A percentile compares a stretch with the other conserved stretches of the same genome.
Conservation (phyloP, 1,284 basidiomycete genomes). For the Heterobasidion annosum region DNA sequence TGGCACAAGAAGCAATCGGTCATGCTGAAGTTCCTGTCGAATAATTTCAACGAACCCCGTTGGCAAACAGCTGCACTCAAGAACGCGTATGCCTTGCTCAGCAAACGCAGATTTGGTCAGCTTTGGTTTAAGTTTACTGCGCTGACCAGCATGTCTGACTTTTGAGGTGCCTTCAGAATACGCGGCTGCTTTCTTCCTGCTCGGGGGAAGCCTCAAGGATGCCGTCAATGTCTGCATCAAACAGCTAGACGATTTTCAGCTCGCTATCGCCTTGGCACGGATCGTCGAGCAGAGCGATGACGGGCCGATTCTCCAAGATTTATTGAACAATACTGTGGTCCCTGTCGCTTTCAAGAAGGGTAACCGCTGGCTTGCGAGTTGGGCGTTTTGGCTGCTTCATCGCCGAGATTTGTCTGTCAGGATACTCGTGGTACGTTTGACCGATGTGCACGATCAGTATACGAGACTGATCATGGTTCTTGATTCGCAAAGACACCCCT, state of each 20-base stretch:
- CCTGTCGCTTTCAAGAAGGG: slow-evolving; percentile 81
- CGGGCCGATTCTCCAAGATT: slow-evolving; percentile 66
- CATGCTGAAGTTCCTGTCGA: slow-evolving; percentile 90
- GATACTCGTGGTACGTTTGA: slow-evolving; percentile 59
- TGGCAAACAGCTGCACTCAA: slow-evolving; percentile 95
- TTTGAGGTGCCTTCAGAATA: slow-evolving; percentile 51
- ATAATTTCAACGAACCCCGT: slow-evolving; percentile 80
- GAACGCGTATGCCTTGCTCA: slow-evolving; percentile 91
- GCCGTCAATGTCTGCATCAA: slow-evolving; percentile 88
- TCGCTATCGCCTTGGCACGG: slow-evolving; percentile 83
- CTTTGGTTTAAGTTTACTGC: slow-evolving; percentile 2
- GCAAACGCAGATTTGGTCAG: slow-evolving; percentile 88
- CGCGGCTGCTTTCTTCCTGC: slow-evolving; percentile 94
- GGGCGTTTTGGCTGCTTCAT: slow-evolving; percentile 91
- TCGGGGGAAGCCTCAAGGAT: slow-evolving; percentile 84
- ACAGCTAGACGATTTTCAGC: slow-evolving; percentile 83
- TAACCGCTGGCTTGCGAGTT: slow-evolving; percentile 93
- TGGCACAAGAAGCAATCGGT: slow-evolving; percentile 87
- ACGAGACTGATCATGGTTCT: background rate
- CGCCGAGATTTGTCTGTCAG: slow-evolving; percentile 81
- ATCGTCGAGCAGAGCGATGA: slow-evolving; percentile 76
- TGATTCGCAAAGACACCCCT: slow-evolving; percentile 58
- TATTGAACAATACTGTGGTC: slow-evolving; percentile 70
- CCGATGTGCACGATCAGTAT: background rate
- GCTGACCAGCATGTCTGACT: background rate